A percentile compares a stretch with the other conserved stretches of the same genome.
phyloP scores from a whole-genome alignment of 768 basidiomycete species.

The Auriscalpium vulgare region DNA sequence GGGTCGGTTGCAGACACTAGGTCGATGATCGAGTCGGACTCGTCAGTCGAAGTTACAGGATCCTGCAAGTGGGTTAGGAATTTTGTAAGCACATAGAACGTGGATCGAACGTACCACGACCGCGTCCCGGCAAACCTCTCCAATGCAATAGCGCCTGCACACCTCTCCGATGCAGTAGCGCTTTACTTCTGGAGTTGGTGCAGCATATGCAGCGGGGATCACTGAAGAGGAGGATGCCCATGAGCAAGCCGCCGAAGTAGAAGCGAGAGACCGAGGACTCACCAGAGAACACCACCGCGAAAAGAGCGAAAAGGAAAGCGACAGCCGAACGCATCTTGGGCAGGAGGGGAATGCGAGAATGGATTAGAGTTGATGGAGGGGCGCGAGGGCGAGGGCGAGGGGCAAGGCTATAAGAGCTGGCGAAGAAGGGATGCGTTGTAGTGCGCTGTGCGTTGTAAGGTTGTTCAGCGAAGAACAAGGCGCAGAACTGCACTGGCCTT shows the following conservation, averaged over 20 bases:
- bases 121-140: neutral
- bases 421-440: neutral
- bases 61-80: neutral
- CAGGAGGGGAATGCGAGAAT: neutral
- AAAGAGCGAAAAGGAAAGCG: neutral
- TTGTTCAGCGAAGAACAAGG: neutral
- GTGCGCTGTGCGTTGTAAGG: neutral
- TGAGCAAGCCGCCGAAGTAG: neutral
- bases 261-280: neutral
- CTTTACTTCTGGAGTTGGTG: neutral
- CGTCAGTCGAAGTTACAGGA: neutral
- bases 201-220: neutral
- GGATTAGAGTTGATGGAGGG: neutral
- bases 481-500: too few relatives aligned
- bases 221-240: neutral
- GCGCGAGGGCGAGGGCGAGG: neutral
- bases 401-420: neutral
- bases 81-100: neutral
- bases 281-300: neutral
- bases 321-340: neutral
- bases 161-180: neutral
- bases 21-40: neutral
- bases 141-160: neutral
- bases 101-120: neutral
- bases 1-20: neutral